phyloP scores from a whole-genome alignment of 2,329 filamentous ascomycete species.

The Myriosclerotinia duriaeana region DNA sequence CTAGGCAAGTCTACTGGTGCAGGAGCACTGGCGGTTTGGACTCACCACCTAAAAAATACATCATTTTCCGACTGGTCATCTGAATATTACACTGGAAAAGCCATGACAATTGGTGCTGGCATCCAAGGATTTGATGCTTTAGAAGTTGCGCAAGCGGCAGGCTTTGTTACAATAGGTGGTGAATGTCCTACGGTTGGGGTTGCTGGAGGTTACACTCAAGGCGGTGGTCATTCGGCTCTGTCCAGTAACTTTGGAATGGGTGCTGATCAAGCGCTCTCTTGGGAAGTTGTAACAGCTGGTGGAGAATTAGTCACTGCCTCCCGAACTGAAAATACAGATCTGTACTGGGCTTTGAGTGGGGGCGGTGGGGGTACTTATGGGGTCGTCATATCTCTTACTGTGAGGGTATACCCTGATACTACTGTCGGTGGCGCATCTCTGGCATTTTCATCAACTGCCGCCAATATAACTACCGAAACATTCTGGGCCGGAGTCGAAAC shows the following conservation, averaged over 20 bases:
- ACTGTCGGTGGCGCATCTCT: constrained; percentile 48
- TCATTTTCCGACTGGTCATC: constrained; percentile 44
- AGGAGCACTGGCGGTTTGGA: constrained; percentile 58
- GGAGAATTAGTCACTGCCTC: constrained; percentile 52
- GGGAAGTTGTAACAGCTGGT: constrained; percentile 54
- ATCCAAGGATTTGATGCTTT: constrained; percentile 51
- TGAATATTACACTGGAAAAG: constrained; percentile 49
- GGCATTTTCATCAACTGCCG: constrained; percentile 42
- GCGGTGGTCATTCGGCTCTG: constrained; percentile 58
- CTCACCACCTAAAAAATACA: constrained; percentile 53
- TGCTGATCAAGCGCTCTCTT: constrained; percentile 59
- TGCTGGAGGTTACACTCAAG: constrained; percentile 60
- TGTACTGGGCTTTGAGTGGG: constrained; percentile 64
- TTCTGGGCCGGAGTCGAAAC: constrained; percentile 52
- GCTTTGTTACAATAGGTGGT: constrained; percentile 51
- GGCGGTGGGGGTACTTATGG: constrained; percentile 61
- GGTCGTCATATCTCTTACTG: constrained; percentile 56
- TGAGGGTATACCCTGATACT: constrained; percentile 50
- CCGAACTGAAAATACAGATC: constrained; percentile 50
- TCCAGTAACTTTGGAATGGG: constrained; percentile 56
- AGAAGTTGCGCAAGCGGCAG: constrained; percentile 44
- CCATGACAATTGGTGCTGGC: constrained; percentile 56
- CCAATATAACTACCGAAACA: constrained; percentile 40
- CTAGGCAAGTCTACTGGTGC: constrained; percentile 62
- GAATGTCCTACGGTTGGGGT: constrained; percentile 58